Conservation (phyloP, 2,329 filamentous ascomycete species). For the Cordyceps cateniannulata region DNA sequence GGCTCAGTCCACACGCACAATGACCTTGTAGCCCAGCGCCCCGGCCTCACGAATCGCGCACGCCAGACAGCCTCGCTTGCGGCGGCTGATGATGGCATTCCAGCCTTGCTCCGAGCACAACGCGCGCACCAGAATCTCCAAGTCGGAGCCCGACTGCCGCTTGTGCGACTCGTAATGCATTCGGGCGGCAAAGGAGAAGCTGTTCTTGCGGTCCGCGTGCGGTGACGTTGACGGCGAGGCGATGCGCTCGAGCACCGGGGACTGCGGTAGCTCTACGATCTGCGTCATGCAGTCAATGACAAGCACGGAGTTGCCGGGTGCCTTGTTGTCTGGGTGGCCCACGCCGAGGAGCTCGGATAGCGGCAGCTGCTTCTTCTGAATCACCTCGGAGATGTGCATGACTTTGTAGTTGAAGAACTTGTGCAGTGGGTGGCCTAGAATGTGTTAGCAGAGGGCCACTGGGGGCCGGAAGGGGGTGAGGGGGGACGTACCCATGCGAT, state of each 20-base stretch:
- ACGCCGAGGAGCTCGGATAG: conserved; percentile 40
- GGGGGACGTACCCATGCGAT: conserved; percentile 42
- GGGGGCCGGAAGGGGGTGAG: background rate
- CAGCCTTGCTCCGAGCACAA: conserved; percentile 68
- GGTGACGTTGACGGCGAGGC: conserved; percentile 23
- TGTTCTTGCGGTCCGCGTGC: conserved; percentile 27
- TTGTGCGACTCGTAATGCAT: conserved; percentile 52
- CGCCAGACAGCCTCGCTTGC: conserved; percentile 61
- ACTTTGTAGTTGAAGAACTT: conserved; percentile 56
- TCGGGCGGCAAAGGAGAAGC: conserved; percentile 38
- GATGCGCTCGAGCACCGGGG: conserved; percentile 37
- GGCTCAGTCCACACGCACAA: conserved; percentile 51
- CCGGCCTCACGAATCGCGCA: conserved; percentile 72
- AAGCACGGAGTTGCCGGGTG: conserved; percentile 36
- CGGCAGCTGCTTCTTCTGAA: conserved; percentile 39
- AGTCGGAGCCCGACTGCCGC: conserved; percentile 55
- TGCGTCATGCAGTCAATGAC: conserved; percentile 59
- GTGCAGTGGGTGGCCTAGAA: conserved; percentile 54
- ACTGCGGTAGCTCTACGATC: conserved; percentile 40
- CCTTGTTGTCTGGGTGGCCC: conserved; percentile 25
- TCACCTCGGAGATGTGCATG: conserved; percentile 51
- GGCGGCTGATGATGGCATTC: conserved; percentile 65
- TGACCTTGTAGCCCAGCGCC: conserved; percentile 61
- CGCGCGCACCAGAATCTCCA: conserved; percentile 65
- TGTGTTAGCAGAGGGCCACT: conserved; percentile 15